phyloP scores from a whole-genome alignment of 2,329 filamentous ascomycete genomes.

The Helminthosporium solani region DNA sequence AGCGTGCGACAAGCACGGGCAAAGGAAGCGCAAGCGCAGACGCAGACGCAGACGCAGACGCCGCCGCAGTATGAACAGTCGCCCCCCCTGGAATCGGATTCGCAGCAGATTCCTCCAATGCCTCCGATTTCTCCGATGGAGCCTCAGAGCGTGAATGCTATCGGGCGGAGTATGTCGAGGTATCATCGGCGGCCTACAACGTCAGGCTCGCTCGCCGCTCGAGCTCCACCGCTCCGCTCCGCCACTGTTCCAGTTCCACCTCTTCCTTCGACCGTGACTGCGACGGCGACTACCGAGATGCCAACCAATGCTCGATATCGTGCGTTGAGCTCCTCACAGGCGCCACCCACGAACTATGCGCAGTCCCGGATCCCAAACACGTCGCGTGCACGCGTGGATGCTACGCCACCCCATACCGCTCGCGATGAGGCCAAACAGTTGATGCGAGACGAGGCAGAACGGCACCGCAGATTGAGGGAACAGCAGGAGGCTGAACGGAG shows the following conservation, averaged over 20 bases:
- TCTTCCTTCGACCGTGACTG: conserved; percentile 13
- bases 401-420: conserved; percentile 20
- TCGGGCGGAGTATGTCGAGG: conserved; percentile 44
- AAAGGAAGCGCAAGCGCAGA: conserved; percentile 21
- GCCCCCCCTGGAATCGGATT: background rate
- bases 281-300: conserved; percentile 12
- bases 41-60: conserved; percentile 11
- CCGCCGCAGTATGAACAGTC: background rate
- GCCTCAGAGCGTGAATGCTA: conserved; percentile 19
- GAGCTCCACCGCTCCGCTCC: conserved; percentile 24
- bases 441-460: conserved; percentile 33
- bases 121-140: conserved; percentile 30
- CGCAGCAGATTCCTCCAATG: conserved; percentile 4
- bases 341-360: conserved; percentile 20
- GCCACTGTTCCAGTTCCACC: conserved; percentile 24
- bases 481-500: conserved; percentile 31
- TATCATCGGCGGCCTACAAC: conserved; percentile 40
- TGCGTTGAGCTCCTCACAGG: conserved; percentile 31
- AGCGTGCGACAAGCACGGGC: conserved; percentile 54
- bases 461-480: conserved; percentile 32
- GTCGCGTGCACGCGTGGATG: conserved; percentile 21
- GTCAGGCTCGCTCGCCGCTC: conserved; percentile 27
- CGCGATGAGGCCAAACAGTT: conserved; percentile 36
- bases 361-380: conserved; percentile 29
- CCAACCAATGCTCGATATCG: conserved; percentile 22